A percentile compares a stretch with the other conserved stretches of the same genome.
phyloP scores from a whole-genome alignment of 805 yeast genomes.

The Saccharomycopsis olivae region DNA sequence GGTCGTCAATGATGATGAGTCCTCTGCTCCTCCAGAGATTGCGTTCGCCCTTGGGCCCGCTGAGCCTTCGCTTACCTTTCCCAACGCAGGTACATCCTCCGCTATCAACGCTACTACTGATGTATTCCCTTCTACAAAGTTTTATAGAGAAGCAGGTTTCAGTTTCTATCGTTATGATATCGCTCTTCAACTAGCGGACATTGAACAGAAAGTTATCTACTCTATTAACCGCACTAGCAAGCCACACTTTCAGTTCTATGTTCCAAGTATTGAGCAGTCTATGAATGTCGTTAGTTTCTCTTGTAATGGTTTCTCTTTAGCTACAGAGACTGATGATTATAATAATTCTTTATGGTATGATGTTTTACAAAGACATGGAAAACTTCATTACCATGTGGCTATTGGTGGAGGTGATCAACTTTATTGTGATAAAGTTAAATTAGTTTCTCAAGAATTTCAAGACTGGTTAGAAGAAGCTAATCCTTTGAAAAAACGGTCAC shows the following conservation, averaged over 20 bases:
- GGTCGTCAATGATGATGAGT: conserved; percentile 38
- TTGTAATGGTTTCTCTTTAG: conserved; percentile 83
- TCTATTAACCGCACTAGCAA: conserved; percentile 36
- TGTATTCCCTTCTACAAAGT: conserved; percentile 34
- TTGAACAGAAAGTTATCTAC: conserved; percentile 59
- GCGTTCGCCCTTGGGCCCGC: conserved; percentile 29
- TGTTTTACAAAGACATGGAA: conserved; percentile 56
- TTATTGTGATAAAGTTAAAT: conserved; percentile 73
- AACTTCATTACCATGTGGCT: conserved; percentile 75
- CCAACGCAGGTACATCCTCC: conserved; percentile 6
- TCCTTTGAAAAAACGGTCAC: conserved; percentile 31
- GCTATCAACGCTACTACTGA: conserved; percentile 26
- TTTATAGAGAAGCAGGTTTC: conserved; percentile 35
- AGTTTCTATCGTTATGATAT: conserved; percentile 61
- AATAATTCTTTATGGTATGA: conserved; percentile 81
- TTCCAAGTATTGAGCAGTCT: conserved; percentile 54
- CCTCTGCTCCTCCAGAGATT: conserved; percentile 25
- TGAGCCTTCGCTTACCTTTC: too few relatives aligned
- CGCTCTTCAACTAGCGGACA: conserved; percentile 33
- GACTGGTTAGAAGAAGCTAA: conserved; percentile 54
- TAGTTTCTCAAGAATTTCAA: conserved; percentile 39
- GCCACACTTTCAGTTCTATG: conserved; percentile 49
- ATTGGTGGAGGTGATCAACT: conserved; percentile 97
- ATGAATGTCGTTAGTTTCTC: conserved; percentile 81
- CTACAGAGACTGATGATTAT: conserved; percentile 54